phyloP scores from a whole-genome alignment of 176 grass and related monocot genomes.

The Saccharum officinarum region DNA sequence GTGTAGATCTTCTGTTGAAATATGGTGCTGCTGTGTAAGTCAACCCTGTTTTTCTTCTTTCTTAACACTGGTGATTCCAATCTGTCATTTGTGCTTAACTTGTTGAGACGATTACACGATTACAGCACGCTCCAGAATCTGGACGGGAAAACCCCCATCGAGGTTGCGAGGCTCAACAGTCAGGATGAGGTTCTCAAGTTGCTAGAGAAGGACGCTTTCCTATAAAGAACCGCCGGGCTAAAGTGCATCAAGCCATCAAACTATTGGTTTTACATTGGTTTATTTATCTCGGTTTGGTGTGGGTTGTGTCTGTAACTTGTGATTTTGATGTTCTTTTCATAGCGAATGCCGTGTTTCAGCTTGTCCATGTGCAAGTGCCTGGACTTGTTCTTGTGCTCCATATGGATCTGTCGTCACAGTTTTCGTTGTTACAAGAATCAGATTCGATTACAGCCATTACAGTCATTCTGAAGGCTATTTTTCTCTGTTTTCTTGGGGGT shows the following conservation, averaged over 20 bases:
- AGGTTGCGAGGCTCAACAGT: conserved; percentile 81
- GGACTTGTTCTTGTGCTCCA: not conserved
- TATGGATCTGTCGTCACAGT: not conserved
- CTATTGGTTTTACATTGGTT: conserved; percentile 12
- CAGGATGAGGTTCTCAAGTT: conserved; percentile 87
- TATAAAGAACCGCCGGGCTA: conserved; percentile 40
- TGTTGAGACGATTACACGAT: not conserved
- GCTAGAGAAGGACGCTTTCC: conserved; percentile 85
- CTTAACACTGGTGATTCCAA: not conserved
- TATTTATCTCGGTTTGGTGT: not conserved
- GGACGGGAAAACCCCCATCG: conserved; percentile 82
- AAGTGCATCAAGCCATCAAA: not conserved
- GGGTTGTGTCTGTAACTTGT: conserved; percentile 34
- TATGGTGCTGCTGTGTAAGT: conserved; percentile 93
- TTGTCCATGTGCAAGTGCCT: not conserved
- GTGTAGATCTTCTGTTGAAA: conserved; percentile 72
- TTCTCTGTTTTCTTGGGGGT: no score
- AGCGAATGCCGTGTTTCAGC: not conserved
- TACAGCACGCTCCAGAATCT: conserved; percentile 79
- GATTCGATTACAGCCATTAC: not conserved
- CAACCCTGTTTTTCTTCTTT: not conserved
- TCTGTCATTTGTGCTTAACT: not conserved
- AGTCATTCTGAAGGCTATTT: not conserved
- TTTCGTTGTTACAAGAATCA: not conserved
- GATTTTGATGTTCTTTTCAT: conserved; percentile 14